Base-by-base conservation (phyloP, 1,284 basidiomycete species). In the Malassezia japonica region DNA sequence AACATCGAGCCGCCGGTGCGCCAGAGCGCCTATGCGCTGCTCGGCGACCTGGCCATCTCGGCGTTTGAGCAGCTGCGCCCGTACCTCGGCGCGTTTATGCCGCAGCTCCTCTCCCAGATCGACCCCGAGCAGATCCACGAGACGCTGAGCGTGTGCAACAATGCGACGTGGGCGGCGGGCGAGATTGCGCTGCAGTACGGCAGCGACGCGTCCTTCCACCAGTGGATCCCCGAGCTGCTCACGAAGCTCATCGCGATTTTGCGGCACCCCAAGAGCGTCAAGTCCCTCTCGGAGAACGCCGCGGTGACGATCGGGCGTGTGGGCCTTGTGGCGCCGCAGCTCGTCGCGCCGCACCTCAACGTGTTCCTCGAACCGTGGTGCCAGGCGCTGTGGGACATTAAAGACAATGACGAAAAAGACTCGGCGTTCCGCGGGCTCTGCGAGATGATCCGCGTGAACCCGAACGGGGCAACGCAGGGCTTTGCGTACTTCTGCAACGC, bases 341-440 rank as follows among this genome's bases (percentile, higher is more conserved):
- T 87, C 21, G 88, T 98, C 33, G 89, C 92, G 13, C 90, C 90
- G 25, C 85, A 91, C 66, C 78, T 96, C 36, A 81, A 83, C 6
- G 83, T 87, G 60, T 98, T 94, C 74, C 88, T 90, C 8, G 86
- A 89, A 73, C 83, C 85, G 9, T 99, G 94, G 94, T 96, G 92
- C 75, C 86, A 89, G 64, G 90, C 92, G 7, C 76, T 99, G 50
- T 91, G 91, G 75, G 94, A 98, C 74, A 98, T 98, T 74, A 86
- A 94, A 64, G 94, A 99, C 73, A 99, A 98, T 70, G 92, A 98
- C 64, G 94, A 99, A 77, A 99, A 98, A 77, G 94, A 96, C 71
- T 94, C 89, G n/a, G 94, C 94, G 5, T 99, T 98, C 81, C 80
- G 90, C 52, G 94, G 94, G 2, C 81, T 99, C 65, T 99, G 94